Evolutionary conservation across 495 filamentous ascomycete genomes (phyloP).

Genomic region (Aspergillus conjunctus): DNA sequence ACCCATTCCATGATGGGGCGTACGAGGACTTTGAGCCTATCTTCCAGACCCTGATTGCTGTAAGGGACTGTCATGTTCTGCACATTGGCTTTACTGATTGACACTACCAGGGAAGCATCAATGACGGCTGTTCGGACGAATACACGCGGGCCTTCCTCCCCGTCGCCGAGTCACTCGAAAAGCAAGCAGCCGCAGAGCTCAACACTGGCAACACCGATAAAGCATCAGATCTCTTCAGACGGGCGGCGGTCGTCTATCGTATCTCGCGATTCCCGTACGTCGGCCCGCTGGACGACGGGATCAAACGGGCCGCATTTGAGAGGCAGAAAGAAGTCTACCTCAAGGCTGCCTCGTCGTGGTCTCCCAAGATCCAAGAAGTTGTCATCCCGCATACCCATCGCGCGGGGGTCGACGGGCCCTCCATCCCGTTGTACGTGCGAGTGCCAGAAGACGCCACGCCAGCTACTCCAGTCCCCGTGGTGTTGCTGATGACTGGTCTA

Average conservation of each 20-base stretch:
- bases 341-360: slow-evolving; percentile 60
- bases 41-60: slow-evolving; percentile 62
- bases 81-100: neutral
- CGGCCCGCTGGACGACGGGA: slow-evolving; percentile 37
- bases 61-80: slow-evolving; percentile 23
- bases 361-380: slow-evolving; percentile 57
- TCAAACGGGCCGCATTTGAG: slow-evolving; percentile 66
- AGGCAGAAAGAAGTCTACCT: slow-evolving; percentile 66
- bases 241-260: slow-evolving; percentile 70
- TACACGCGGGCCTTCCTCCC: slow-evolving; percentile 68
- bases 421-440: slow-evolving; percentile 67
- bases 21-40: slow-evolving; percentile 75
- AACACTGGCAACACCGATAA: slow-evolving; percentile 44
- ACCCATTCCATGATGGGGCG: slow-evolving; percentile 76
- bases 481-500: slow-evolving; percentile 74
- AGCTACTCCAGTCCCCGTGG: slow-evolving; percentile 53
- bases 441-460: slow-evolving; percentile 49
- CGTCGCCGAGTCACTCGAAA: slow-evolving; percentile 55
- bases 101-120: slow-evolving; percentile 50
- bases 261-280: slow-evolving; percentile 76
- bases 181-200: slow-evolving; percentile 49
- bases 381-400: slow-evolving; percentile 59
- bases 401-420: slow-evolving; percentile 49
- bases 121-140: slow-evolving; percentile 62
- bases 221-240: slow-evolving; percentile 66